These are phyloP conservation scores for Liriodendron chinense DNA, from an alignment of 164 flowering plant species.

Conservation along the genomic window DNA sequence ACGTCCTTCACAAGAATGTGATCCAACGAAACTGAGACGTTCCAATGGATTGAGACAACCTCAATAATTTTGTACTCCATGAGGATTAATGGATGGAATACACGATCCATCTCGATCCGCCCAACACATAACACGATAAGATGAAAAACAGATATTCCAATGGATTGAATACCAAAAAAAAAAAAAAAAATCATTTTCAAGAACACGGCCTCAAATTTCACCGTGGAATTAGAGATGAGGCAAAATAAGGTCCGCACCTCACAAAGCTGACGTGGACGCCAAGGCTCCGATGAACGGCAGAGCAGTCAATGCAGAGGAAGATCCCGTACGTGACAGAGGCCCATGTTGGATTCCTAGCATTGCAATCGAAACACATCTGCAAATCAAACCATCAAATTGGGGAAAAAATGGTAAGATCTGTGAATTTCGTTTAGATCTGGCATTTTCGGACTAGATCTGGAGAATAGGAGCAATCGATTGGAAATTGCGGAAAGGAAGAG, in stretches of 20 bases:
- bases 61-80: too few species aligned
- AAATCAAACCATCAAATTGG: not conserved
- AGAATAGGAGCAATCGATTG: not conserved
- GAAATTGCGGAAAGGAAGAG: not conserved
- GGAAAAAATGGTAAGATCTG: constrained; percentile 7
- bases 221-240: not conserved
- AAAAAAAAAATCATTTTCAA: too few species aligned
- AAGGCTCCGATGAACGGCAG: constrained; percentile 81
- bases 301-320: constrained; percentile 92
- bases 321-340: constrained; percentile 94
- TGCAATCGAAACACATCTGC: constrained; percentile 95
- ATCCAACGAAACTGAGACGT: too few species aligned
- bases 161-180: too few species aligned
- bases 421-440: constrained; percentile 19
- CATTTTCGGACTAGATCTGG: constrained; percentile 10
- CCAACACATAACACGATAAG: too few species aligned
- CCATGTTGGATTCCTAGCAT: constrained; percentile 96
- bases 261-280: constrained; percentile 96
- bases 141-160: too few species aligned
- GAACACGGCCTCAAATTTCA: too few species aligned
- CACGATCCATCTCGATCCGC: too few species aligned
- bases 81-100: too few species aligned
- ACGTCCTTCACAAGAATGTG: too few species aligned
- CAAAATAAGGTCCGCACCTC: constrained; percentile 34
- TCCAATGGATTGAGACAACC: too few species aligned